Base-by-base conservation (phyloP, 768 basidiomycete species). In the Suillus luteus region DNA sequence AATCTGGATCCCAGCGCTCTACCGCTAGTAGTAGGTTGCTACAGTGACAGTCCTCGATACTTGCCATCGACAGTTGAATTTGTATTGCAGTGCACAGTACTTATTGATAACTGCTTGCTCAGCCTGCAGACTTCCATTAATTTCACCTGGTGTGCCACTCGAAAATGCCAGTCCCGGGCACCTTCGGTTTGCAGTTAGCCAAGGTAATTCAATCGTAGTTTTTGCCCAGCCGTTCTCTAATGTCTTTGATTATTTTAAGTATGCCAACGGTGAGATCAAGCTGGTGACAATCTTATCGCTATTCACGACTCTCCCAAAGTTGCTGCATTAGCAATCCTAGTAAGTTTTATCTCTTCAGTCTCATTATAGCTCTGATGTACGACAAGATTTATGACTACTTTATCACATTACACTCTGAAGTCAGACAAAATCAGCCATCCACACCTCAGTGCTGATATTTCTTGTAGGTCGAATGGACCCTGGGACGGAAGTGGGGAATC, bases 391-490 rank as follows among this genome's bases (percentile, higher is more conserved):
- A 54, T 33, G 52, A 54, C 31, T 54, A 54, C 31, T 33, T 54
- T 3, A 2, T 54, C 52, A 54, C 52, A 2, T 33, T 54, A 54
- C 31, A 54, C 31, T 54, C 31, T 19, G 52, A 54, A 33, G 52
- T 54, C 31, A 54, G 52, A 54, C 9, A 3, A 33, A 35, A 33
- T n/a, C 17, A 19, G 19, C 19, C 31, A 8, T 31, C 17, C 10
- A 19, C 33, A n/a, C 17, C 31, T n/a, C 31, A 5, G 19, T 19
- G 52, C 31, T 54, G 31, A 54, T 33, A 11, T 19, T 33, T 33
- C 2, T 33, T 3, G 19, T n/a, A 73, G 72, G 69, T 73, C 8
- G 59, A 66, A 61, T 57, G 65, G 55, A 59, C 40, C 31, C 49
- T 59, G 62, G 58, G 57, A 49, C 44, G 44, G 43, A 63, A 60